Evolutionary conservation across 495 filamentous ascomycete species (phyloP), one percentile per base, ranked within the genome.

Genomic region (Aspergillus coremiiformis): DNA sequence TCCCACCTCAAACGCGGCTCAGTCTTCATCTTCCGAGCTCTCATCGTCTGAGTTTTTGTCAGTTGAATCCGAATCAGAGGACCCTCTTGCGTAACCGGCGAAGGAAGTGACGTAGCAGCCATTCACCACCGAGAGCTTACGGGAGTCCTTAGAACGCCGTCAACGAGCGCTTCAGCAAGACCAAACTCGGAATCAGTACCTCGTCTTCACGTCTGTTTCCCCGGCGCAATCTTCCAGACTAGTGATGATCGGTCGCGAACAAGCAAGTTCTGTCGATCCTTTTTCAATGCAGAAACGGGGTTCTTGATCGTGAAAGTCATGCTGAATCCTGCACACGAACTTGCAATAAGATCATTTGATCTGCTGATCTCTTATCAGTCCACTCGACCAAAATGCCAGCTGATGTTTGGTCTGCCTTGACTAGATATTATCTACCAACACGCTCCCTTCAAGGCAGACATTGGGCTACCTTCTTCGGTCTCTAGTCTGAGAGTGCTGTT

Each of bases 261-360:
- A 53, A 60, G 57, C 58, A 60, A 60, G 42, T 60, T 52, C 32
- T 37, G 54, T 47, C 51, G 58, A 52, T 50, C 55, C 39, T 54
- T 29, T n/a, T 57, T 22, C 47, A 60, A 60, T 52, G 22, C 17
- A 60, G 44, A 49, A 57, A 60, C 58, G 15, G 46, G 47, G 49
- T 49, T 49, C 39, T 54, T 60, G 37, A 52, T 60, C 15, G 51
- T 51, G 29, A 60, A 57, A 60, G 44, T 60, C 15, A 52, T 54
- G 47, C 54, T 51, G 10, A 52, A 41, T 51, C 47, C 47, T 39
- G 53, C 49, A 48, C 57, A 56, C 42, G 53, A 54, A 52, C 50
- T 54, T 46, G 57, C 57, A 46, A 49, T 24, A 51, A 39, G 47
- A 56, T 54, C 27, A 51, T 56, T 54, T 49, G 42, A 56, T 46